Percentiles rank a stretch among this genome's conserved stretches.
phyloP scores from a whole-genome alignment of 768 basidiomycete species.

The Tricholoma hemisulphureum region DNA sequence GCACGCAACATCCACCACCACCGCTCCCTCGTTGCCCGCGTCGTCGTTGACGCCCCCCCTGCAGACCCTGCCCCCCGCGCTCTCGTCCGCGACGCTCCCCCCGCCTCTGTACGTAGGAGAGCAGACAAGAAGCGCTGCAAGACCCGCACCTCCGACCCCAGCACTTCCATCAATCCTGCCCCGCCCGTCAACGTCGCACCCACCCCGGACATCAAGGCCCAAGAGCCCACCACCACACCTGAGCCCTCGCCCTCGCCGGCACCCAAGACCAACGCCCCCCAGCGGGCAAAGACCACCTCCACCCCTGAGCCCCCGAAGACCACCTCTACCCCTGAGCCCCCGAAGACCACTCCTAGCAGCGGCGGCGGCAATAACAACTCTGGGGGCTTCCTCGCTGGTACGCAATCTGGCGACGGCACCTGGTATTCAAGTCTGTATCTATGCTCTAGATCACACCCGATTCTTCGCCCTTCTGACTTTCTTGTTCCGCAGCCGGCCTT shows the following conservation, averaged over 20 bases:
- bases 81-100: too few relatives aligned
- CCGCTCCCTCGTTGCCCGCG: conserved; percentile 34
- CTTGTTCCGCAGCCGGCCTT: conserved; percentile 46
- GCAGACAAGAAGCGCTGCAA: too few relatives aligned
- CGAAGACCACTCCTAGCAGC: conserved; percentile 23
- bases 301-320: conserved; percentile 19
- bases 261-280: conserved; percentile 6
- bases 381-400: too few relatives aligned
- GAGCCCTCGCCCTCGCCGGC: too few relatives aligned
- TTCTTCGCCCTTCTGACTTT: conserved; percentile 1
- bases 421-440: conserved; percentile 50
- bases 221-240: too few relatives aligned
- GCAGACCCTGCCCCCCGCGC: too few relatives aligned
- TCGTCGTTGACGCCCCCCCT: too few relatives aligned
- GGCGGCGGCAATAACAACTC: too few relatives aligned
- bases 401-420: conserved; percentile 54
- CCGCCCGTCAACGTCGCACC: conserved; percentile 5
- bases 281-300: conserved; percentile 21
- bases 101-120: conserved; percentile 6
- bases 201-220: conserved; percentile 16
- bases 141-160: conserved; percentile 11
- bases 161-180: too few relatives aligned
- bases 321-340: conserved; percentile 17
- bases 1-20: conserved; percentile 39
- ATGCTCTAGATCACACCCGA: not conserved